Percentiles rank a stretch among this genome's conserved stretches.
Evolutionary conservation across 306 rosid species (phyloP).

Genomic region (Gastrolobium villosum): DNA sequence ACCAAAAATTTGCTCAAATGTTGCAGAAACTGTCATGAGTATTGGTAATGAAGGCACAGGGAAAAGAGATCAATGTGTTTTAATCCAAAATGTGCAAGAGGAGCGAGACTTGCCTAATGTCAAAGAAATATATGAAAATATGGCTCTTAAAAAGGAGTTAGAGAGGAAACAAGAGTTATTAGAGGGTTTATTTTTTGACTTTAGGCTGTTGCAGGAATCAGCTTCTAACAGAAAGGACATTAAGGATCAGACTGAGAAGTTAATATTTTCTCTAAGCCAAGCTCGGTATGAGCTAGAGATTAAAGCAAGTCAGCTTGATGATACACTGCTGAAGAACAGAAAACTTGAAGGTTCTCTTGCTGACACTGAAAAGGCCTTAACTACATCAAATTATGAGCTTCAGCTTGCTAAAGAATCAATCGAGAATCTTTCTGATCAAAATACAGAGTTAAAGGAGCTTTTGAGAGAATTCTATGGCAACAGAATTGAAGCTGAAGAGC

Average conservation of each 20-base stretch:
- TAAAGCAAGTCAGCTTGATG: conserved; percentile 73
- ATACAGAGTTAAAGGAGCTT: conserved; percentile 70
- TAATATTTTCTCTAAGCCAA: conserved; percentile 66
- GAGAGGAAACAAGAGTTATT: conserved; percentile 78
- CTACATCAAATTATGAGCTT: conserved; percentile 71
- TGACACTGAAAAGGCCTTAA: conserved; percentile 70
- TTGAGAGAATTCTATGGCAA: conserved; percentile 67
- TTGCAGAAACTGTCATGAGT: conserved; percentile 44
- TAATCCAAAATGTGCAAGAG: conserved; percentile 51
- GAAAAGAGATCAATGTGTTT: conserved; percentile 43
- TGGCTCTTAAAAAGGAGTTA: conserved; percentile 74
- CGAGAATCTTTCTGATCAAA: conserved; percentile 62
- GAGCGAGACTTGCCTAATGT: conserved; percentile 56
- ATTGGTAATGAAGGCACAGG: conserved; percentile 37
- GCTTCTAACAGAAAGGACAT: conserved; percentile 79
- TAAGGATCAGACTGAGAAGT: conserved; percentile 80
- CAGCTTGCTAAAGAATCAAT: conserved; percentile 68
- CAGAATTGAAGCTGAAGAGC: conserved; percentile 70
- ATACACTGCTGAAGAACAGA: conserved; percentile 58
- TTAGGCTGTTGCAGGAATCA: conserved; percentile 89
- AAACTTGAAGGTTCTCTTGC: conserved; percentile 70
- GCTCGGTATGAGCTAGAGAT: conserved; percentile 72
- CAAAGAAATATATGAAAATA: conserved; percentile 59
- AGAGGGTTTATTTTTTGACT: conserved; percentile 92
- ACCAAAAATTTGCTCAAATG: conserved; percentile 47